A percentile compares a stretch with the other conserved stretches of the same genome.
These are phyloP conservation scores for Sclerotinia trifoliorum DNA, from an alignment of 2,329 filamentous ascomycete species.

Conservation along the genomic window DNA sequence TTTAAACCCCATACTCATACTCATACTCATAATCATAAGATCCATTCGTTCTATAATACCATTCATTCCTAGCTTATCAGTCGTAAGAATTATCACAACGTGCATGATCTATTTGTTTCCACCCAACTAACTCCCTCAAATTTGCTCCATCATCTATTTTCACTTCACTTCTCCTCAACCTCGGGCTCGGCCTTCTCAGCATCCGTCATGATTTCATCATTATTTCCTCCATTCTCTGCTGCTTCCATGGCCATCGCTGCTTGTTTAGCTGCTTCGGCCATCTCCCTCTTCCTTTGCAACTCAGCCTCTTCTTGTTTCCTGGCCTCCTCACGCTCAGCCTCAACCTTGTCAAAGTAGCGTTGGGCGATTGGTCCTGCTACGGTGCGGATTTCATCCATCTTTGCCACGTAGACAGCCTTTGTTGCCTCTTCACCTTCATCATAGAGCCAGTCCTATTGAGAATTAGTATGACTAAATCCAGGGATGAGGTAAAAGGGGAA, in stretches of 20 bases:
- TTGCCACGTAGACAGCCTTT: conserved; percentile 90
- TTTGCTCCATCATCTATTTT: background rate
- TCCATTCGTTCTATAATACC: conserved; percentile 19
- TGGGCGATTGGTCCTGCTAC: conserved; percentile 89
- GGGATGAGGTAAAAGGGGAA: background rate
- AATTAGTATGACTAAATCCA: conserved; percentile 28
- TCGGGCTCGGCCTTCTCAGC: conserved; percentile 43
- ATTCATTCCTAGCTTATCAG: conserved; percentile 11
- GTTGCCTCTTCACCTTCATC: conserved; percentile 93
- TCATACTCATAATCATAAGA: conserved; percentile 8
- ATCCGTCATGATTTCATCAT: conserved; percentile 65
- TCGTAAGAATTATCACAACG: conserved; percentile 3
- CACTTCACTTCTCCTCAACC: conserved; percentile 31
- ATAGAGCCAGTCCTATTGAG: conserved; percentile 89
- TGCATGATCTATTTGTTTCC: conserved; percentile 18
- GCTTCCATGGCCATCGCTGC: conserved; percentile 44
- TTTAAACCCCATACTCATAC: background rate
- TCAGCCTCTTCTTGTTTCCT: conserved; percentile 62
- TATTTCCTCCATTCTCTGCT: conserved; percentile 42
- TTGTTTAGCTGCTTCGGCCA: conserved; percentile 47
- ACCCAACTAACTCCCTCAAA: background rate
- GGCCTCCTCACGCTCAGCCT: conserved; percentile 76
- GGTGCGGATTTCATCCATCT: conserved; percentile 92
- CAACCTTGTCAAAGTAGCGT: conserved; percentile 92
- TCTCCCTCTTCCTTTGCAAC: conserved; percentile 52